Base-by-base conservation (phyloP, 768 basidiomycete species). In the Tylopilus rubrobrunneus region DNA sequence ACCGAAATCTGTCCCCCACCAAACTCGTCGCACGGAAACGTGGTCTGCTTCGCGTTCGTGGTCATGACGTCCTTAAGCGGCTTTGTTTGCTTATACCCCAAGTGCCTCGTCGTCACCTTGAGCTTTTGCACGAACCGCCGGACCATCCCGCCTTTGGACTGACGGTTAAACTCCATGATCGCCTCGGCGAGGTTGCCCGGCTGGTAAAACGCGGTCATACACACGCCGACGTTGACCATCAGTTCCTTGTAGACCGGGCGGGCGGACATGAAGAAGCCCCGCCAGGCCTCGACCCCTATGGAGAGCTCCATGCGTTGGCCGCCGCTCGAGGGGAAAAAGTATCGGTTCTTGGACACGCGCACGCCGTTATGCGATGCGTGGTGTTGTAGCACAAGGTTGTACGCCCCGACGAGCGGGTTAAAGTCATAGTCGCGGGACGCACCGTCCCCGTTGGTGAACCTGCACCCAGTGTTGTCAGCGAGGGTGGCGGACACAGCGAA, bases 111-210 rank as follows among this genome's bases (percentile, higher is more conserved):
- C 14, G 73, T 75, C 7, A 90, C 80, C 62, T 78, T 83, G 55
- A 89, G 71, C 50, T 72, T 81, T 45, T 76, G 79, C 7, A 73
- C 70, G 57, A 86, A 78, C 1, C 71, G 68, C 49, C 70, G 73
- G 0, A 79, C 81, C 52, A 82, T 67, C 1, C 65, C 82, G 1
- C 73, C 73, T 2, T 63, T 59, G 0, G 81, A 77, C 21, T 68
- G 64, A 5, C 56, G 58, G 5, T 66, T 53, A 57, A 87, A 89
- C 3, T 72, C 76, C 8, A 71, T 21, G 44, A 90, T 73, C 4
- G 81, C 78, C 0, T 85, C 72, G 0, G 82, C 83, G 10, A 92
- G 74, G 56, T 84, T 87, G 0, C 85, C 83, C 0, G 80, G 80
- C 11, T 75, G 71, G 61, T 80, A 78, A 60, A 83, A 83, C 0